Base-by-base conservation (phyloP, 345 rosid species). In the Eucalyptus sp. region DNA sequence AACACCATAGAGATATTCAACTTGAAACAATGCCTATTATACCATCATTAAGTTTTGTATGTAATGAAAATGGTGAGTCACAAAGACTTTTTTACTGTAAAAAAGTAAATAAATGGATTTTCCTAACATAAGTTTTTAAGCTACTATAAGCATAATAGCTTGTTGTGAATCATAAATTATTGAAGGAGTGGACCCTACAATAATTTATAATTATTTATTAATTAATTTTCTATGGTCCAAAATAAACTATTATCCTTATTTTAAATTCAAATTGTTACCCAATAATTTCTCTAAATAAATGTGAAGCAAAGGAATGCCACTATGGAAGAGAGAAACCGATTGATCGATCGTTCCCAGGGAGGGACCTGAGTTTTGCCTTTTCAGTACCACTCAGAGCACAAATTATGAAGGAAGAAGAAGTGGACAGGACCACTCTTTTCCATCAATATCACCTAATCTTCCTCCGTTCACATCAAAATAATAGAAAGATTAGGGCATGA, bases 121-220 rank as follows among this genome's bases (percentile, higher is more conserved):
- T 52, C 10, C 25, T 52, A 20, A 4, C 58, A 20, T 20, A 7
- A 52, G 58, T 52, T 52, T 1, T 52, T 8, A 52, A 20, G 25
- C 8, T 52, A 7, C 10, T 52, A 52, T 52, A 0, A 52, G 2
- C 7, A 52, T 52, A 52, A 52, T 52, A 52, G 1, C 4, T 52
- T 52, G 2, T 7, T 52, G 25, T 52, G 2, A 52, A 52, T 52
- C 0, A 7, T 52, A 3, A 18, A 52, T 18, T 52, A 2, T 18
- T 18, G 2, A 52, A 52, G 1, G 25, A 3, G 58, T 20, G 58
- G 25, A 52, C 2, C 58, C 10, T 8, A 8, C 1, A 52, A 52
- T 0, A 52, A 52, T 52, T 52, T 20, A 52, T 52, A 52, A 52
- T 0, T 3, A 52, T 2, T 1, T 52, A 5, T 3, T 20, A 52